Evolutionary conservation across 2,329 filamentous ascomycete genomes (phyloP).

Genomic region (Trichoderma brevicompactum): DNA sequence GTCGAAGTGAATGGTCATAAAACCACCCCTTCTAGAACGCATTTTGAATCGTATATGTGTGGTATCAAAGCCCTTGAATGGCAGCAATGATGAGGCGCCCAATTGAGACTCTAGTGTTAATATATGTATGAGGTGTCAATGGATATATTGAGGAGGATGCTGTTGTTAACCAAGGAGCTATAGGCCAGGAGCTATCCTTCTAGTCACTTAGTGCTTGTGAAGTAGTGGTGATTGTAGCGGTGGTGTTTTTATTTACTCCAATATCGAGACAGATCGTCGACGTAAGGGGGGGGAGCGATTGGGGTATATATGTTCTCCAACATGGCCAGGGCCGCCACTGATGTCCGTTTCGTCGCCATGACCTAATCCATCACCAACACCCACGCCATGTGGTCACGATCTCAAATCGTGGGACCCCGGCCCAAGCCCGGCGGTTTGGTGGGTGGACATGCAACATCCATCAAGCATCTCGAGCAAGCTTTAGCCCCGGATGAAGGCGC

Average conservation of each 20-base stretch:
- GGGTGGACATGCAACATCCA: slow-evolving; percentile 10
- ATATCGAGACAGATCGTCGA: slow-evolving; percentile 9
- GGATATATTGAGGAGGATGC: not conserved
- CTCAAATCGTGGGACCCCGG: slow-evolving; percentile 23
- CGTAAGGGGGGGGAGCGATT: not conserved
- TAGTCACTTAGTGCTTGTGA: not conserved
- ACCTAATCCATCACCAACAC: slow-evolving; percentile 18
- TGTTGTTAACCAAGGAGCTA: not conserved
- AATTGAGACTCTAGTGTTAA: not conserved
- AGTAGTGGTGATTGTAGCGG: not conserved
- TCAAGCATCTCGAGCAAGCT: slow-evolving; percentile 6
- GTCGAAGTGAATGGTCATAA: slow-evolving; percentile 48
- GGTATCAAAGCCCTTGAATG: slow-evolving; percentile 10
- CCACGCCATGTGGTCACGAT: slow-evolving; percentile 23
- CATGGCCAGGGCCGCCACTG: slow-evolving; percentile 13
- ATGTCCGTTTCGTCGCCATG: slow-evolving; percentile 10
- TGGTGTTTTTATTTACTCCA: slow-evolving; percentile 1
- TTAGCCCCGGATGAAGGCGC: slow-evolving; percentile 13
- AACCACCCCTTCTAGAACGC: slow-evolving; percentile 31
- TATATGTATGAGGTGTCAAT: not conserved
- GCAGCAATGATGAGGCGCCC: not conserved
- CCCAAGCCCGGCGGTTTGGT: slow-evolving; percentile 25
- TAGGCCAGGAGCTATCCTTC: not conserved
- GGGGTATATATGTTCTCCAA: slow-evolving; percentile 25
- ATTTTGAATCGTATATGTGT: not conserved